Base-by-base conservation (phyloP, 805 yeast genomes). In the Wickerhamiella alocasiicola region DNA sequence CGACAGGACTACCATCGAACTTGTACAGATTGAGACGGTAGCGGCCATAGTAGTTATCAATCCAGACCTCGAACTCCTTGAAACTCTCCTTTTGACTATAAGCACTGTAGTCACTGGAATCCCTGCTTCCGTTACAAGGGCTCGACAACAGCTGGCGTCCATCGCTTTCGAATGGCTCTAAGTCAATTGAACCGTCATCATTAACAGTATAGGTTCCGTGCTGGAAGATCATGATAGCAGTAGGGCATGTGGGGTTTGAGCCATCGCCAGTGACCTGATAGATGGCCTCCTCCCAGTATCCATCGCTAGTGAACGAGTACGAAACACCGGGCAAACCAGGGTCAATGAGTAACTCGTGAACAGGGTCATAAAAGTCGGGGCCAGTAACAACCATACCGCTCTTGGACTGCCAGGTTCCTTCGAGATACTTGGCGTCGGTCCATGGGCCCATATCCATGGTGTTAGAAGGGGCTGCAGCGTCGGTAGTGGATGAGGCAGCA, bases 311-410 rank as follows among this genome's bases (percentile, higher is more conserved):
- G 66, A 91, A 91, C 2, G 95, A 83, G 61, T 78, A 83, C 4
- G 93, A 78, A 42, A 88, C 73, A 28, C 99, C 99, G 1, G 99
- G 95, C 31, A 91, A 68, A 6, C 87, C 88, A 2, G 99, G 99
- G 59, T 91, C 99, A 46, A 85, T 82, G 44, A 91, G 65, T 13
- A 88, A 71, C 60, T 91, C 98, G 56, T 88, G 95, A 21, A 85
- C 81, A 2, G 99, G 99, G 59, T 91, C 97, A 58, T 74, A 91
- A 56, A 91, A 91, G 2, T 63, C 68, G 5, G 97, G 95, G 0
- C 99, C 99, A 1, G 99, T 91, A 65, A 88, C 78, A 6, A 91
- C 98, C 9, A 93, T 76, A 59, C 81, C 82, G 9, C 96, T 77
- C 60, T 91, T 91, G 13, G 96, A 79, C 1, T 87, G 62, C 99